Evolutionary conservation across 176 grass and related monocot genomes (phyloP).

Genomic region (Saccharum officinarum): DNA sequence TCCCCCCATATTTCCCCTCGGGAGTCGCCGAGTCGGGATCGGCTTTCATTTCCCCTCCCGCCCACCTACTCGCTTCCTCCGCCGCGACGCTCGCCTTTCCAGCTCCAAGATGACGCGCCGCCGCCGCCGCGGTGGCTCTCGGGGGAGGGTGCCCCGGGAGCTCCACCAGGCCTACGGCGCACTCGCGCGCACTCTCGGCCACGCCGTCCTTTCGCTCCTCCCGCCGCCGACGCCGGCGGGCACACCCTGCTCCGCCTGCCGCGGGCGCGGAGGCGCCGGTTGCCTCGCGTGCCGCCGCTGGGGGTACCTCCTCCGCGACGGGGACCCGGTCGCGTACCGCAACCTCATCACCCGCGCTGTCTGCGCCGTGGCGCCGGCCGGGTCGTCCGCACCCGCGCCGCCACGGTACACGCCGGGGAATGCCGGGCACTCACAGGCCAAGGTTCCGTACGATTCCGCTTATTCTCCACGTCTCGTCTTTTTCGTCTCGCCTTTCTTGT

Average conservation of each 20-base stretch:
- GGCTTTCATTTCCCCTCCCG: neutral
- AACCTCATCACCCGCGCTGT: conserved; percentile 46
- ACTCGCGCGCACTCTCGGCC: conserved; percentile 28
- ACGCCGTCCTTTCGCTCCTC: conserved; percentile 32
- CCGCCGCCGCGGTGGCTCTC: neutral
- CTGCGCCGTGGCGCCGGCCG: conserved; percentile 19
- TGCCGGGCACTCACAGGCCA: conserved; percentile 35
- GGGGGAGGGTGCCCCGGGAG: conserved; percentile 20
- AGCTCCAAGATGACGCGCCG: conserved; percentile 13
- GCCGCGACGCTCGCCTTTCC: neutral
- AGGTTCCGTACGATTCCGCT: conserved; percentile 1
- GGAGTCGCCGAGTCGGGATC: too few species aligned
- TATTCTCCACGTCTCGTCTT: neutral
- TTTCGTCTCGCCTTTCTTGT: neutral
- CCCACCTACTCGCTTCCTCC: neutral
- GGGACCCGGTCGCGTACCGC: conserved; percentile 40
- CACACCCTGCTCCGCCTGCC: conserved; percentile 30
- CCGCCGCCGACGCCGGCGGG: neutral
- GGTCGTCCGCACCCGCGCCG: conserved; percentile 17
- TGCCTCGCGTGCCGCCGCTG: conserved; percentile 47
- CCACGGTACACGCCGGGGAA: conserved; percentile 42
- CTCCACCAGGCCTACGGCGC: conserved; percentile 34
- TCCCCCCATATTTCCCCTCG: too few species aligned
- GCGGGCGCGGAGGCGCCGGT: conserved; percentile 20
- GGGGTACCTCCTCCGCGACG: conserved; percentile 45